These are phyloP conservation scores for Urochloa ruziziensis DNA, from an alignment of 176 grass and related monocot species.

Conservation along the genomic window DNA sequence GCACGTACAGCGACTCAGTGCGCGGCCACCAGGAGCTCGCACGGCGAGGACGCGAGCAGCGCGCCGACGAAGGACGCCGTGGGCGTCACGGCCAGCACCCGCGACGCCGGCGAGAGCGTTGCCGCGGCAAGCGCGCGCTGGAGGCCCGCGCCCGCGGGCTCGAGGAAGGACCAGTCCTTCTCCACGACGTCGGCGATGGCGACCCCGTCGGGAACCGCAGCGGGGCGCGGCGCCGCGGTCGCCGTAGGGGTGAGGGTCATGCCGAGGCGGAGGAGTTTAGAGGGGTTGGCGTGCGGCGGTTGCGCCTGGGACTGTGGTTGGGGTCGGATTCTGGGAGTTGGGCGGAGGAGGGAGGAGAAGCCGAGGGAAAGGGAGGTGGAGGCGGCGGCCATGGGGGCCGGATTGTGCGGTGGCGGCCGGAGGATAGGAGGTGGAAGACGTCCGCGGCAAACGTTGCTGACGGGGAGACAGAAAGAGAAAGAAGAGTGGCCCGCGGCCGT, in stretches of 20 bases:
- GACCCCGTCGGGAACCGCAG: conserved; percentile 33
- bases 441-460: background rate
- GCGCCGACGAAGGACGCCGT: conserved; percentile 51
- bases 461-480: no score
- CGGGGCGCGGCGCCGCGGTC: background rate
- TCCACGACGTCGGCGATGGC: conserved; percentile 68
- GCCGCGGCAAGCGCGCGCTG: conserved; percentile 48
- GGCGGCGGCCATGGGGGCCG: conserved; percentile 29
- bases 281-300: background rate
- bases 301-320: background rate
- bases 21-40: conserved; percentile 61
- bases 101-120: conserved; percentile 41
- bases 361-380: conserved; percentile 29
- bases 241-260: background rate
- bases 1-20: conserved; percentile 87
- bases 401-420: background rate
- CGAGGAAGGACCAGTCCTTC: conserved; percentile 89
- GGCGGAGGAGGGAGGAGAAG: conserved; percentile 27
- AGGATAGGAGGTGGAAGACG: background rate
- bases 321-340: background rate
- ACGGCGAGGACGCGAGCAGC: conserved; percentile 51
- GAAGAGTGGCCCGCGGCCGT: no score
- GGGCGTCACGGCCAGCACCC: conserved; percentile 67
- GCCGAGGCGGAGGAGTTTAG: conserved; percentile 26
- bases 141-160: conserved; percentile 1